phyloP scores from a whole-genome alignment of 495 filamentous ascomycete species.

The Podospora conica region DNA sequence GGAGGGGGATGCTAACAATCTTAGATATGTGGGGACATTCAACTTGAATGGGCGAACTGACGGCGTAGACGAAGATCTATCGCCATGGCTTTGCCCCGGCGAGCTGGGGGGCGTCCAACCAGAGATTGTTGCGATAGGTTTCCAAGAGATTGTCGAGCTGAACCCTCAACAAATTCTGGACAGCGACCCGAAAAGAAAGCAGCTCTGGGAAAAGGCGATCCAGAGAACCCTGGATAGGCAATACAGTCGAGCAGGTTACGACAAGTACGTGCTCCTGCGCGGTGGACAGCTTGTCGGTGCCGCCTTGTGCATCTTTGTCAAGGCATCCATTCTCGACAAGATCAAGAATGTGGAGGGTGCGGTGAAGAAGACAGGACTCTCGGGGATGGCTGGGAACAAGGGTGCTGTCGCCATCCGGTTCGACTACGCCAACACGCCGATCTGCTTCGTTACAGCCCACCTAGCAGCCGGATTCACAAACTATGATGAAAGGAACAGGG shows the following conservation, averaged over 20 bases:
- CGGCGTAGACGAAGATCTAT: slow-evolving; percentile 72
- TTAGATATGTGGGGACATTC: slow-evolving; percentile 83
- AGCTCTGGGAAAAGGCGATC: slow-evolving; percentile 81
- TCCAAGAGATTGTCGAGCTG: slow-evolving; percentile 95
- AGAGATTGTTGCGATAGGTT: slow-evolving; percentile 80
- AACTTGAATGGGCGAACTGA: slow-evolving; percentile 83
- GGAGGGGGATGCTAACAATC: slow-evolving; percentile 30
- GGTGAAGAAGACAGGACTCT: slow-evolving; percentile 96
- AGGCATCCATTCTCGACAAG: slow-evolving; percentile 61
- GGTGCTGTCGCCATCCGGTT: slow-evolving; percentile 95
- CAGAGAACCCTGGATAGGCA: slow-evolving; percentile 66
- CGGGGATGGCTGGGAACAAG: slow-evolving; percentile 96
- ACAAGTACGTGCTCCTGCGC: slow-evolving; percentile 82
- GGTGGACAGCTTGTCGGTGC: slow-evolving; percentile 94
- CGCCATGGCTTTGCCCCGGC: slow-evolving; percentile 69
- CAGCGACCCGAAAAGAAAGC: slow-evolving; percentile 79
- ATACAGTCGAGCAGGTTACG: slow-evolving; percentile 52
- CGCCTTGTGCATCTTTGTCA: slow-evolving; percentile 85
- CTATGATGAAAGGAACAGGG: slow-evolving; percentile 89
- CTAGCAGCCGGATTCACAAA: slow-evolving; percentile 95
- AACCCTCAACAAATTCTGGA: slow-evolving; percentile 99
- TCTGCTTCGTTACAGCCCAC: slow-evolving; percentile 97
- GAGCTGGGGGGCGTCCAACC: slow-evolving; percentile 51
- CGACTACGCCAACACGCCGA: slow-evolving; percentile 85
- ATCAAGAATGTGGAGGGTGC: slow-evolving; percentile 96